These are phyloP conservation scores for Arachnomyces sp. DNA, from an alignment of 2,329 filamentous ascomycete genomes.

Conservation along the genomic window DNA sequence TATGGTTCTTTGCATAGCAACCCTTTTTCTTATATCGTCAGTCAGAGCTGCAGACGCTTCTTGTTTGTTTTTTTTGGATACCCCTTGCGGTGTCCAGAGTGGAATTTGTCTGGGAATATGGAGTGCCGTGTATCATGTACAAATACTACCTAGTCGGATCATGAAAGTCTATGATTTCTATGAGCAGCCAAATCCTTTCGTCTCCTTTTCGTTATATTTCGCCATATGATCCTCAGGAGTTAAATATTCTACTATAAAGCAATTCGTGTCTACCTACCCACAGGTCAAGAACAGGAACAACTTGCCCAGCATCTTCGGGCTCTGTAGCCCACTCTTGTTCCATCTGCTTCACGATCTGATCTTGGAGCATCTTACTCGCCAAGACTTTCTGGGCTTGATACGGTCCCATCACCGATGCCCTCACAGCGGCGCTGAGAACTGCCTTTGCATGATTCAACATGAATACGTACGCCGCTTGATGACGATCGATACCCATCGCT, in stretches of 20 bases:
- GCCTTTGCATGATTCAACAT: conserved; percentile 58
- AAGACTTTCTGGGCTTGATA: conserved; percentile 57
- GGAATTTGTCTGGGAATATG: conserved; percentile 16
- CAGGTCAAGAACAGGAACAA: conserved; percentile 55
- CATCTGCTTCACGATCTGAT: conserved; percentile 45
- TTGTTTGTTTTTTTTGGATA: conserved; percentile 20
- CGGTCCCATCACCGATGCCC: conserved; percentile 57
- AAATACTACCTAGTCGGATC: conserved; percentile 18
- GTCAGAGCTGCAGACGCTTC: too few species aligned
- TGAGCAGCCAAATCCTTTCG: conserved; percentile 4
- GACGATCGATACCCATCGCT: conserved; percentile 45
- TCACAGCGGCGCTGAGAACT: conserved; percentile 54
- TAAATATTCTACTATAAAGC: conserved; percentile 61
- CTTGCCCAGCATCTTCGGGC: conserved; percentile 52
- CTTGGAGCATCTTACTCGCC: conserved; percentile 46
- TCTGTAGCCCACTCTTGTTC: conserved; percentile 40
- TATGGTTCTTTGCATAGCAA: conserved; percentile 12
- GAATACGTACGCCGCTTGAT: conserved; percentile 54
- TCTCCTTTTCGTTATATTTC: conserved; percentile 2
- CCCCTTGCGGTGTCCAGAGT: conserved; percentile 19
- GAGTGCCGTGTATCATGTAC: conserved; percentile 22
- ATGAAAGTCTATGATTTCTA: too few species aligned
- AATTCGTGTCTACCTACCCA: conserved; percentile 60
- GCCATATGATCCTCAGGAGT: conserved; percentile 41
- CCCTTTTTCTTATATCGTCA: conserved; percentile 7